phyloP scores from a whole-genome alignment of 2,329 filamentous ascomycete species.

The Hymenoscyphus fructigenus region DNA sequence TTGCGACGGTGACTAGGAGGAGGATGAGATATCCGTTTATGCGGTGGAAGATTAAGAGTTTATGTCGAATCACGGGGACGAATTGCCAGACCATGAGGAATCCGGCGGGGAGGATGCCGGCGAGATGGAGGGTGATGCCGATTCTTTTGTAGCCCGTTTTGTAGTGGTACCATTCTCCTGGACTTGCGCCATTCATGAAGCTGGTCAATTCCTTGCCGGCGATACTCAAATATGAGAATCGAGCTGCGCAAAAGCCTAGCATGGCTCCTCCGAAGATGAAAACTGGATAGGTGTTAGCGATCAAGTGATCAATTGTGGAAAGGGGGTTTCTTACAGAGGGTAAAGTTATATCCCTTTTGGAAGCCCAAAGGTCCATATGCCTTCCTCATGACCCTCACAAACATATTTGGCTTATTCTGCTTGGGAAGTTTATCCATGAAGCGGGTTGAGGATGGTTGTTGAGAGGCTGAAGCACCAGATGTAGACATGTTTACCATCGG shows the following conservation, averaged over 20 bases:
- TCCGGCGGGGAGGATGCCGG: slow-evolving; percentile 45
- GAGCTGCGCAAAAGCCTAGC: slow-evolving; percentile 26
- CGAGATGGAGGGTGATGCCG: slow-evolving; percentile 49
- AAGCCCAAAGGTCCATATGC: slow-evolving; percentile 65
- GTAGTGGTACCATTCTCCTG: slow-evolving; percentile 46
- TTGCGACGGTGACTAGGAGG: slow-evolving; percentile 46
- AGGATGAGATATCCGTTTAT: slow-evolving; percentile 58
- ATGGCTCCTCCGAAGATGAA: slow-evolving; percentile 28
- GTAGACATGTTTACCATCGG: too few species aligned
- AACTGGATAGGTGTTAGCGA: slow-evolving; percentile 2
- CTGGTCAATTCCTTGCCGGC: slow-evolving; percentile 32
- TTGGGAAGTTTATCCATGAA: background rate
- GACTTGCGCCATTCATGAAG: slow-evolving; percentile 27
- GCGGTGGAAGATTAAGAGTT: slow-evolving; percentile 53
- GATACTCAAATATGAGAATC: slow-evolving; percentile 22
- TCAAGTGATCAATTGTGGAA: background rate
- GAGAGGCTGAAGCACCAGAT: too few species aligned
- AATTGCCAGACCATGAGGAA: slow-evolving; percentile 50
- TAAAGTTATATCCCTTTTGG: slow-evolving; percentile 55
- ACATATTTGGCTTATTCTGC: background rate
- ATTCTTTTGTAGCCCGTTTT: slow-evolving; percentile 33
- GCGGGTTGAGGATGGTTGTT: too few species aligned
- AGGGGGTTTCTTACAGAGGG: slow-evolving; percentile 41
- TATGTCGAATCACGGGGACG: slow-evolving; percentile 48
- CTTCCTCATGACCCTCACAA: slow-evolving; percentile 9